phyloP scores from a whole-genome alignment of 176 grass and related monocot genomes.

The Phoenix dactylifera region DNA sequence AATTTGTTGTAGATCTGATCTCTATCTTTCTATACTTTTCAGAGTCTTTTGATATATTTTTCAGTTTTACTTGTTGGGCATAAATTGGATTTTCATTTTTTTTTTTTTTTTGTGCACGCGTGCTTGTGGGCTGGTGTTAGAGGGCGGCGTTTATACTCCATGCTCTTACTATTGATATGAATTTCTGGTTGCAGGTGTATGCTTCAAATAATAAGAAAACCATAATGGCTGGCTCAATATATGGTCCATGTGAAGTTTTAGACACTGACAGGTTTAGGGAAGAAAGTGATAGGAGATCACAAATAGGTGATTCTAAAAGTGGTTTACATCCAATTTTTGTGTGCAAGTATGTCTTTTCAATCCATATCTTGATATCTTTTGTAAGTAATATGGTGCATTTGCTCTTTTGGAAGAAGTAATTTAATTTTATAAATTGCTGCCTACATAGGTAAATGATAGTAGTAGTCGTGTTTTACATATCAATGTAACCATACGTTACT shows the following conservation, averaged over 20 bases:
- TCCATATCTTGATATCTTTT: neutral
- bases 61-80: too few species aligned
- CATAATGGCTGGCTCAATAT: constrained; percentile 6
- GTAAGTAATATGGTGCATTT: neutral
- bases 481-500: too few species aligned
- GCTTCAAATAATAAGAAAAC: constrained; percentile 2
- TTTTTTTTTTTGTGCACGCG: too few species aligned
- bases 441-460: too few species aligned
- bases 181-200: constrained; percentile 12
- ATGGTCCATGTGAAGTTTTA: constrained; percentile 10
- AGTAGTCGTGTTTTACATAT: too few species aligned
- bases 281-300: constrained; percentile 5
- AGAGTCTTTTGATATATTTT: too few species aligned
- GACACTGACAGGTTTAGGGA: constrained; percentile 9
- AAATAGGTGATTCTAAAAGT: constrained; percentile 3
- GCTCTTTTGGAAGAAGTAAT: neutral
- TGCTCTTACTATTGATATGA: neutral
- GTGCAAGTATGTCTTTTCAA: constrained; percentile 13
- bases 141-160: neutral
- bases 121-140: too few species aligned
- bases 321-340: constrained; percentile 1
- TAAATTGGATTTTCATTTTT: too few species aligned
- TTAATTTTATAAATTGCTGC: neutral
- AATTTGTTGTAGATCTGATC: too few species aligned
- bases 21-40: too few species aligned